These are phyloP conservation scores for Fragilaria crotonensis DNA, from an alignment of 108 stramenopile genomes.

Conservation along the genomic window DNA sequence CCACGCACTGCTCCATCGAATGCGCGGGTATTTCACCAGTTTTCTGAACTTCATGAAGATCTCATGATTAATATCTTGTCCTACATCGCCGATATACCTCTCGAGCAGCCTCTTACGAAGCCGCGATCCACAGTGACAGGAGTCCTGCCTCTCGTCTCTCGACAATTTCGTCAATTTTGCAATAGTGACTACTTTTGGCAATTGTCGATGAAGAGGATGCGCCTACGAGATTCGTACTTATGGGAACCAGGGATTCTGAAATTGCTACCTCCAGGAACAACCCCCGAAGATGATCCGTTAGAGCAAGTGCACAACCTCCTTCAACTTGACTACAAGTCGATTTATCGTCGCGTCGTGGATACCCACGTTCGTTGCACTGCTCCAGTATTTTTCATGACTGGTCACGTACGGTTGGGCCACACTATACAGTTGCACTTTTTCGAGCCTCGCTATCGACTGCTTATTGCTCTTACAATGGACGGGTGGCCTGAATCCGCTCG, in stretches of 20 bases:
- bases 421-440: constrained; percentile 63
- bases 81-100: constrained; percentile 56
- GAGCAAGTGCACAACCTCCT: constrained; percentile 12
- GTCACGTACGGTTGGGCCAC: constrained; percentile 27
- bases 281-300: constrained; percentile 4
- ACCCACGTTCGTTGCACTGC: constrained; percentile 37
- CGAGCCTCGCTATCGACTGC: constrained; percentile 68
- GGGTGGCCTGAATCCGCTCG: constrained; percentile 28
- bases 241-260: constrained; percentile 11
- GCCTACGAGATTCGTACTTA: not conserved
- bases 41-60: constrained; percentile 38
- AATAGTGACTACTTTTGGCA: constrained; percentile 43
- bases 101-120: constrained; percentile 13
- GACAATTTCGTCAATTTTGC: constrained; percentile 35
- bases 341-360: constrained; percentile 42
- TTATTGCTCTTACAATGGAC: constrained; percentile 48
- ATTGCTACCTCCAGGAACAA: not conserved
- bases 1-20: too few relatives aligned
- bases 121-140: constrained; percentile 31
- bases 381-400: constrained; percentile 64
- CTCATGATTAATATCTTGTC: constrained; percentile 37
- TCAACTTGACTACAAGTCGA: constrained; percentile 23
- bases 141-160: constrained; percentile 47
- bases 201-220: constrained; percentile 10
- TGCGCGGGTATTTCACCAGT: constrained; percentile 30